Percentiles rank a stretch among this genome's conserved stretches.
phyloP scores from a whole-genome alignment of 2,329 filamentous ascomycete genomes.

The Cryphonectria nitschkei region DNA sequence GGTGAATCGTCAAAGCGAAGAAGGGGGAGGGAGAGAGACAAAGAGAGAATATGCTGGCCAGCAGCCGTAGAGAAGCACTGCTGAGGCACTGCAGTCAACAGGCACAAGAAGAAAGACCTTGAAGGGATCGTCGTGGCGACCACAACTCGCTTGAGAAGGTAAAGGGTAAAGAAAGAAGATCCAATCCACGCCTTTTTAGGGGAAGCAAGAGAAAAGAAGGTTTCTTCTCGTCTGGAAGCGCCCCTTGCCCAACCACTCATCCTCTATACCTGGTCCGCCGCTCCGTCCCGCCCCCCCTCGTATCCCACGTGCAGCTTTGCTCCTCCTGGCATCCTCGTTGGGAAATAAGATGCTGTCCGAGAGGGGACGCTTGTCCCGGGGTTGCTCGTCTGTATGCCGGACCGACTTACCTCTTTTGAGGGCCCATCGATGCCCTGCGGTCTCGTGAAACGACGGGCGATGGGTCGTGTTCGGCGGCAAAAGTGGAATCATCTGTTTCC shows the following conservation, averaged over 20 bases:
- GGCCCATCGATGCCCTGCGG: constrained; percentile 6
- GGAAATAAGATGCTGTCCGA: constrained; percentile 9
- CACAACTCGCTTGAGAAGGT: constrained; percentile 23
- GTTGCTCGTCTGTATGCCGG: constrained; percentile 8
- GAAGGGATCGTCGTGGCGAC: constrained; percentile 2
- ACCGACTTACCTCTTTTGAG: constrained; percentile 19
- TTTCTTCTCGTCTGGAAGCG: constrained; percentile 10
- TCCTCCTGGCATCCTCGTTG: neutral
- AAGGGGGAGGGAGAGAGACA: constrained; percentile 8
- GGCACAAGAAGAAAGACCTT: constrained; percentile 3
- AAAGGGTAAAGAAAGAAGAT: constrained; percentile 5
- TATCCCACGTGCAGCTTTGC: neutral
- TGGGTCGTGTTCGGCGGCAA: constrained; percentile 2
- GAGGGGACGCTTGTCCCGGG: constrained; percentile 13
- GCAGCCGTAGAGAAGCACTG: constrained; percentile 28
- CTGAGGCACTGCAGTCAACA: constrained; percentile 28
- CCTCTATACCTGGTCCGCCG: neutral
- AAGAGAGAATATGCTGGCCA: constrained; percentile 24
- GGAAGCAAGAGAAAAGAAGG: neutral
- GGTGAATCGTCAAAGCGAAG: neutral
- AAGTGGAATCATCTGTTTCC: constrained; percentile 3
- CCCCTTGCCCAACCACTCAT: constrained; percentile 7
- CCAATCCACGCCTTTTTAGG: constrained; percentile 5
- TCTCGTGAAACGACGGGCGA: constrained; percentile 2
- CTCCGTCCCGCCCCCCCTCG: neutral